Evolutionary conservation across 495 filamentous ascomycete species (phyloP), one percentile per base, ranked within the genome.

Genomic region (Neurospora terricola): DNA sequence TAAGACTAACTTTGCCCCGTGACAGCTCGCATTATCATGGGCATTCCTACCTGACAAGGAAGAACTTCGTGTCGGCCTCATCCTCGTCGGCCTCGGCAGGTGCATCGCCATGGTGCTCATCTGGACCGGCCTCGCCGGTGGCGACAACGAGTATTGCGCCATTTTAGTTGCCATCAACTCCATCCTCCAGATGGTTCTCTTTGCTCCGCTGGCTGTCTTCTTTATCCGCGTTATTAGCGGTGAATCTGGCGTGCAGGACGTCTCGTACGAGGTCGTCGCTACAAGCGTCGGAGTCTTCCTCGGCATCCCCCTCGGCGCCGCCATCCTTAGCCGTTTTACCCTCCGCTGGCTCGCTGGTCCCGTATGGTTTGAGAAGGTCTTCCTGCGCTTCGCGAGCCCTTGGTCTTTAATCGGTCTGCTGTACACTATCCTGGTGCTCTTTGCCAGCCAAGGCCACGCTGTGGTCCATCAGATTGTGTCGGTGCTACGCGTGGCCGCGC

Each of bases 111-210:
- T 95, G 93, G 93, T 79, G 2, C 40, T 78, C 6, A 77, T 79
- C 30, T 78, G 76, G 76, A 78, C 75, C 38, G 73, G 69, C 38
- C 73, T 78, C 34, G 93, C 94, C 9, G 91, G 90, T 5, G 94
- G 94, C 14, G 91, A 97, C 75, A 82, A 76, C 34, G 91, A 96
- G 75, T 96, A 97, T 82, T 97, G 94, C 80, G 94, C 94, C 39
- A 93, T 97, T 73, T 89, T 97, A 3, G 94, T 97, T 0, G 94
- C 94, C 42, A 81, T 97, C 76, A 97, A 97, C 80, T 95, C 93
- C 0, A 78, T 96, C 34, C 84, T 97, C 10, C 94, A 97, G 74
- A 96, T 97, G 81, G 88, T 96, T 4, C 84, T 97, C 6, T 97
- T 91, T 76, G 94, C 94, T 0, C 94, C 94, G 0, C 79, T 96